Evolutionary conservation across 345 rosid species (phyloP).

Genomic region (Crucihimalaya himalaica): DNA sequence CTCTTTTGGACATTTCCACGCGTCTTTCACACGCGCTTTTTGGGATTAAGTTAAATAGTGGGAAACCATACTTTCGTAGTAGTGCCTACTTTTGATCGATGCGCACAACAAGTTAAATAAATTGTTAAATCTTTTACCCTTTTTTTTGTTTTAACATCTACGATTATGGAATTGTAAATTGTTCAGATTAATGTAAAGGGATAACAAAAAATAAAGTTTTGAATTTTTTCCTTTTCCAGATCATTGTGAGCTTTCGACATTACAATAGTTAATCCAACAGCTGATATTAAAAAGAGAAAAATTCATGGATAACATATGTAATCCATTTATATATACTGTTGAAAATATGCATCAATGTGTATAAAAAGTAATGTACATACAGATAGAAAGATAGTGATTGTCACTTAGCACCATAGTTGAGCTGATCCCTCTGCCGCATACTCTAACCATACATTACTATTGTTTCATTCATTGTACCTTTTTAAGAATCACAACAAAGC

Average conservation of each 20-base stretch:
- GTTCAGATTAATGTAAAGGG: neutral
- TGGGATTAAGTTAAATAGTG: constrained; percentile 26
- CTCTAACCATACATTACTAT: constrained; percentile 19
- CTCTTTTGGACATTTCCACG: constrained; percentile 43
- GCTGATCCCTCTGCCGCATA: constrained; percentile 27
- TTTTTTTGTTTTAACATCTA: constrained; percentile 12
- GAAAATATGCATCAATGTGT: neutral
- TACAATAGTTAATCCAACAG: constrained; percentile 3
- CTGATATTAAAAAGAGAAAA: neutral
- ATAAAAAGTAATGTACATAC: constrained; percentile 11
- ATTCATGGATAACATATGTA: constrained; percentile 21
- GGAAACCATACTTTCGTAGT: constrained; percentile 37
- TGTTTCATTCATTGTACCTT: constrained; percentile 29
- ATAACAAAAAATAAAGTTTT: constrained; percentile 1
- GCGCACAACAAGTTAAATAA: constrained; percentile 22
- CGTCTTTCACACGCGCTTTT: constrained; percentile 41
- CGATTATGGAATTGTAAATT: constrained; percentile 20
- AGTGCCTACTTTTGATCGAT: constrained; percentile 34
- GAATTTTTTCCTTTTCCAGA: neutral
- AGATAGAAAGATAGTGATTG: constrained; percentile 36
- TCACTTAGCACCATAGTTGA: constrained; percentile 32
- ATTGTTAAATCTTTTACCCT: neutral
- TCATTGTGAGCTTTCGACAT: constrained; percentile 15
- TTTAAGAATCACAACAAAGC: constrained; percentile 26
- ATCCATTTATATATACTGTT: constrained; percentile 9